Evolutionary conservation across 1,284 basidiomycete species (phyloP).

Genomic region (Ceratobasidium sp.): DNA sequence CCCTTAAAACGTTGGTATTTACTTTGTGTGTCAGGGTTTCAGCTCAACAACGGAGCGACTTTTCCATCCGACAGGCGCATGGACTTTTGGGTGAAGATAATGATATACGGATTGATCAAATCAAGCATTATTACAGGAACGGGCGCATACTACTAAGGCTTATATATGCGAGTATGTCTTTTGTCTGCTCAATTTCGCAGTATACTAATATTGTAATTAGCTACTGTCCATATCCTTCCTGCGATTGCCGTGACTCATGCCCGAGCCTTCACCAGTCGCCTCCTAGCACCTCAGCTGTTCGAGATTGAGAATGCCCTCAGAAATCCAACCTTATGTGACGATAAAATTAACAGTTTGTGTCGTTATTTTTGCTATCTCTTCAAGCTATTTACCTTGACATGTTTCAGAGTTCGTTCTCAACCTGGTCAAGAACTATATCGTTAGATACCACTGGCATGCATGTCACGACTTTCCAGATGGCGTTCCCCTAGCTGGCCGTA

Average conservation of each 20-base stretch:
- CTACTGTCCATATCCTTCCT: background rate
- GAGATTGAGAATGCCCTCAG: slow-evolving; percentile 17
- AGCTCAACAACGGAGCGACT: background rate
- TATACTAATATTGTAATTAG: background rate
- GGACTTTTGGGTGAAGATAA: background rate
- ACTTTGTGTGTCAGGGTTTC: too few species aligned
- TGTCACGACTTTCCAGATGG: background rate
- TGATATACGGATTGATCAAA: background rate
- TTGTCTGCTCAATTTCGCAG: background rate
- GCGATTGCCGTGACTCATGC: background rate
- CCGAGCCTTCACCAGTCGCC: background rate
- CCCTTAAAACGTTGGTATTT: too few species aligned
- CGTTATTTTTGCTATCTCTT: background rate
- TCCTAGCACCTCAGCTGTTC: background rate
- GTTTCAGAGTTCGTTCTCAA: background rate
- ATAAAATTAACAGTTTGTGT: background rate
- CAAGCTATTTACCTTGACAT: background rate
- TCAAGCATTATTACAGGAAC: background rate
- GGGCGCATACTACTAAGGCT: background rate
- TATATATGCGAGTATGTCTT: slow-evolving; percentile 5
- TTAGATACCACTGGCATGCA: background rate
- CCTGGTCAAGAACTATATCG: background rate
- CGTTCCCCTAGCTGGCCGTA: background rate
- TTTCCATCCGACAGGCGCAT: background rate
- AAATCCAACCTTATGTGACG: background rate